Conservation (phyloP, 2,329 filamentous ascomycete genomes). For the Fusarium solani-melongenae region DNA sequence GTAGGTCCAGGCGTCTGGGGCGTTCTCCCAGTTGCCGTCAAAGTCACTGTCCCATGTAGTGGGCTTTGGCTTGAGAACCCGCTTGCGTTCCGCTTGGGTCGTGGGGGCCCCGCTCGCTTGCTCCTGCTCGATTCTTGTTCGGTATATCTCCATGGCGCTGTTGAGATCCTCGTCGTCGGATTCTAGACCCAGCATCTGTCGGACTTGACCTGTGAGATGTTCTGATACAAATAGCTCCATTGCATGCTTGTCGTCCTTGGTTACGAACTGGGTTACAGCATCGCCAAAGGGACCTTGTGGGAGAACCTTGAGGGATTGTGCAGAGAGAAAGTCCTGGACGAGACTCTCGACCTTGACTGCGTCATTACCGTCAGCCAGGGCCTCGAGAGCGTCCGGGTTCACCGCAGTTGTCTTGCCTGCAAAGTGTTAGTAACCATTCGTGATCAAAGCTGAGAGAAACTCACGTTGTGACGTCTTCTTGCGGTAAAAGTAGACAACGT, state of each 20-base stretch:
- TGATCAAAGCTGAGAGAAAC: not conserved
- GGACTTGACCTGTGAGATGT: slow-evolving; percentile 76
- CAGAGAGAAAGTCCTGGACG: slow-evolving; percentile 86
- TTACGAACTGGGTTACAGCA: slow-evolving; percentile 90
- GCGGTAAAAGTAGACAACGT: slow-evolving; percentile 92
- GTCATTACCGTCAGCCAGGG: slow-evolving; percentile 64
- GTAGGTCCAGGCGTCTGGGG: slow-evolving; percentile 68
- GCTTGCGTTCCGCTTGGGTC: slow-evolving; percentile 51
- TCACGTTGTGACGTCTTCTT: slow-evolving; percentile 75
- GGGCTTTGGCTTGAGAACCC: slow-evolving; percentile 77
- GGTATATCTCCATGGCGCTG: slow-evolving; percentile 78
- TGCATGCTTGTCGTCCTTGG: slow-evolving; percentile 94
- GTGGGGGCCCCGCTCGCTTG: slow-evolving; percentile 72
- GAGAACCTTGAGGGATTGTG: slow-evolving; percentile 90
- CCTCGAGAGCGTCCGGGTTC: slow-evolving; percentile 71
- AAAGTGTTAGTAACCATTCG: slow-evolving; percentile 4
- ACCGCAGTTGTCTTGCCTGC: slow-evolving; percentile 51
- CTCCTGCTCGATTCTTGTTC: slow-evolving; percentile 75
- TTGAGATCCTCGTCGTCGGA: slow-evolving; percentile 75
- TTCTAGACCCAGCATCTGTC: slow-evolving; percentile 74
- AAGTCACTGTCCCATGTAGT: slow-evolving; percentile 89
- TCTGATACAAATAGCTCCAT: slow-evolving; percentile 85
- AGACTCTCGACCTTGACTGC: slow-evolving; percentile 88
- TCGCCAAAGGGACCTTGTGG: slow-evolving; percentile 94
- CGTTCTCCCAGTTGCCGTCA: slow-evolving; percentile 86